These are phyloP conservation scores for Blastobotrys proliferans DNA, from an alignment of 1,139 yeast species.

Conservation along the genomic window DNA sequence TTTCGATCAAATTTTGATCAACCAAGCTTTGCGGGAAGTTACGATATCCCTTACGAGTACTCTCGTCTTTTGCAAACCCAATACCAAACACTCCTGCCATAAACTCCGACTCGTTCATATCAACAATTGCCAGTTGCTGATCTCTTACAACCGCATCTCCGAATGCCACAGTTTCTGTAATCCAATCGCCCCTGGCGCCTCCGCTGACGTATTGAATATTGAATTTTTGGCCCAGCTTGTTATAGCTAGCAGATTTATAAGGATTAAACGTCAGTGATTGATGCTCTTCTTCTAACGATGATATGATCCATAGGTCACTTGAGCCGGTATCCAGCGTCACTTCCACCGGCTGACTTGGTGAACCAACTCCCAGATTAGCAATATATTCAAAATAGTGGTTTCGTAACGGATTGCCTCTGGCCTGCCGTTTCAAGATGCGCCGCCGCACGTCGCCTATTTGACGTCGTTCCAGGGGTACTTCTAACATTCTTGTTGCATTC, in stretches of 20 bases:
- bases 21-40: conserved; percentile 31
- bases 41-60: conserved; percentile 16
- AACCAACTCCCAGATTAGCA: conserved; percentile 20
- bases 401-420: conserved; percentile 47
- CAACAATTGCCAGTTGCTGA: conserved; percentile 51
- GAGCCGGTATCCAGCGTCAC: conserved; percentile 62
- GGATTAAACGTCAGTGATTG: background rate
- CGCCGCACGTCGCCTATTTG: conserved; percentile 18
- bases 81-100: conserved; percentile 50
- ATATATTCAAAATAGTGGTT: conserved; percentile 12
- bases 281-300: background rate
- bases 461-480: conserved; percentile 22
- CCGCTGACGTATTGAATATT: conserved; percentile 52
- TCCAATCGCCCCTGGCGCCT: conserved; percentile 56
- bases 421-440: conserved; percentile 45
- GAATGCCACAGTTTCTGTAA: conserved; percentile 46
- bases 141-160: conserved; percentile 42
- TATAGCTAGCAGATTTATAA: background rate
- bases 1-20: conserved; percentile 45
- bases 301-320: conserved; percentile 57
- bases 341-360: conserved; percentile 23
- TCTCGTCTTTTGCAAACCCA: conserved; percentile 42
- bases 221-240: conserved; percentile 26
- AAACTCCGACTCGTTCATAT: conserved; percentile 39
- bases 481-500: conserved; percentile 48